Evolutionary conservation across 768 basidiomycete species (phyloP).

Genomic region (Suillus discolor): DNA sequence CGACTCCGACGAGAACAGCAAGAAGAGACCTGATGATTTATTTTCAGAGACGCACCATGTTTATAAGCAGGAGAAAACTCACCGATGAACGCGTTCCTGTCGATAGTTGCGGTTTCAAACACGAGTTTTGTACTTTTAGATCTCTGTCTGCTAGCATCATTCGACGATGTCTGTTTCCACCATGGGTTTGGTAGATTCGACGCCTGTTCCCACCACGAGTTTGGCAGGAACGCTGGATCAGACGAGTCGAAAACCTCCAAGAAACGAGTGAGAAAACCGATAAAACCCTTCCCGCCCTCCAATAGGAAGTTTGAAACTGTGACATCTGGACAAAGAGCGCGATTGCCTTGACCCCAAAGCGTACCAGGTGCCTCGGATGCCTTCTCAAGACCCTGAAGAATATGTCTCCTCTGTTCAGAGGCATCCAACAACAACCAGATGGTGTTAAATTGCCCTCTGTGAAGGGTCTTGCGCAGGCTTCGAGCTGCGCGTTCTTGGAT

Average conservation of each 20-base stretch:
- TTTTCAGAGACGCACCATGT: neutral
- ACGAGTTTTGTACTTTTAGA: slow-evolving; percentile 1
- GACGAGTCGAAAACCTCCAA: slow-evolving; percentile 7
- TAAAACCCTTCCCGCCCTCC: slow-evolving; percentile 8
- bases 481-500: neutral
- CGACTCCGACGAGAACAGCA: slow-evolving; percentile 1
- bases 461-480: neutral
- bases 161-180: slow-evolving; percentile 12
- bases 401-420: slow-evolving; percentile 15
- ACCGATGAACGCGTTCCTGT: slow-evolving; percentile 24
- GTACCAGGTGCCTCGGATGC: slow-evolving; percentile 7
- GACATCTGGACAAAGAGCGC: slow-evolving; percentile 24
- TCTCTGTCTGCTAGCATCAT: neutral
- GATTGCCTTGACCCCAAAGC: slow-evolving; percentile 11
- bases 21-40: slow-evolving; percentile 13
- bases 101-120: slow-evolving; percentile 14
- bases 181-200: slow-evolving; percentile 17
- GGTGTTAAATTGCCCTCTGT: slow-evolving; percentile 10
- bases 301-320: slow-evolving; percentile 13
- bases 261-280: slow-evolving; percentile 6
- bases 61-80: neutral
- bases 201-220: slow-evolving; percentile 5
- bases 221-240: neutral
- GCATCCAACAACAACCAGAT: slow-evolving; percentile 21
- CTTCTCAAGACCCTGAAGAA: slow-evolving; percentile 18